Percentiles rank a stretch among this genome's conserved stretches.
These are phyloP conservation scores for Teunomyces tritomae DNA, from an alignment of 805 yeast genomes.

Conservation along the genomic window DNA sequence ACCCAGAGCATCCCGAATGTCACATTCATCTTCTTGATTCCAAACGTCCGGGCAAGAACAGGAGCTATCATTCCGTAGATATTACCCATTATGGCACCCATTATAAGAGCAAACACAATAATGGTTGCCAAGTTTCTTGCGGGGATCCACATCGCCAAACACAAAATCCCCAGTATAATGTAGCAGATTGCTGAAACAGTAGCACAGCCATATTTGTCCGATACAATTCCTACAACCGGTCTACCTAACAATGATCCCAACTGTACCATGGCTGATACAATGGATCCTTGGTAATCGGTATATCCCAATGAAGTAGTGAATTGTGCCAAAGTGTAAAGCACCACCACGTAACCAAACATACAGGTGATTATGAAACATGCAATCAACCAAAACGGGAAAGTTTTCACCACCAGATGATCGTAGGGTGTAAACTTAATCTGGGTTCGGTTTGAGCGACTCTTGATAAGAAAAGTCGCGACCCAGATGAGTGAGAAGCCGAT, in stretches of 20 bases:
- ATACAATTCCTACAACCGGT: slow-evolving; percentile 17
- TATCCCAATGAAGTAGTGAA: slow-evolving; percentile 22
- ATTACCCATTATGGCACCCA: slow-evolving; percentile 21
- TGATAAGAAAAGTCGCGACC: slow-evolving; percentile 7
- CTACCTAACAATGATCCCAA: slow-evolving; percentile 20
- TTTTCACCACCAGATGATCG: slow-evolving; percentile 11
- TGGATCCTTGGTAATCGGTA: slow-evolving; percentile 21
- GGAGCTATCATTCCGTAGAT: slow-evolving; percentile 20
- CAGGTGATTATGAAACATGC: slow-evolving; percentile 16
- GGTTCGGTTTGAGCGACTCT: slow-evolving; percentile 12
- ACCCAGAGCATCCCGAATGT: slow-evolving; percentile 21
- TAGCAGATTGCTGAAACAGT: slow-evolving; percentile 16
- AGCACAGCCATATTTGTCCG: slow-evolving; percentile 16
- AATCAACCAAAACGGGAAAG: slow-evolving; percentile 17
- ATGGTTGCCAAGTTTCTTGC: slow-evolving; percentile 19
- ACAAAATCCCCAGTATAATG: slow-evolving; percentile 14
- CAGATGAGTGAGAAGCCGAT: slow-evolving; percentile 8
- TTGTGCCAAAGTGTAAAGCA: slow-evolving; percentile 22
- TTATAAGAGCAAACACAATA: slow-evolving; percentile 12
- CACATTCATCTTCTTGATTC: slow-evolving; percentile 17
- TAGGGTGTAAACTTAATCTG: slow-evolving; percentile 12
- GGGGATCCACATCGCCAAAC: slow-evolving; percentile 25
- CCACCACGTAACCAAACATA: slow-evolving; percentile 25
- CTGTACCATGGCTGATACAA: slow-evolving; percentile 24
- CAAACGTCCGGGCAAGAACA: slow-evolving; percentile 17